phyloP scores from a whole-genome alignment of 768 basidiomycete species.

The Vishniacozyma victoriae region DNA sequence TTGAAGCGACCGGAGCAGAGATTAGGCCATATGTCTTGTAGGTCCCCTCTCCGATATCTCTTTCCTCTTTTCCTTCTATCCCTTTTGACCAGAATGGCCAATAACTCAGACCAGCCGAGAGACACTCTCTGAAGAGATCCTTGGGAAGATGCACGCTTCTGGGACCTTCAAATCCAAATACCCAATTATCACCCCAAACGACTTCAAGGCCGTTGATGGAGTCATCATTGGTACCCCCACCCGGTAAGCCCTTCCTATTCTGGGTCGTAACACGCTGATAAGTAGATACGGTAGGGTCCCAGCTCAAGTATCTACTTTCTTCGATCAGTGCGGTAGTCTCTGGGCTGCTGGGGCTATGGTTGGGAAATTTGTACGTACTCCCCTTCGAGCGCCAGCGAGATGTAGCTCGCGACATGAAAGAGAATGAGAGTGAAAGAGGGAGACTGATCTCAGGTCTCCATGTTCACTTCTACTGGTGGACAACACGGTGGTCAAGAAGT shows the following conservation, averaged over 20 bases:
- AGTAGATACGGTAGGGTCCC: slow-evolving; percentile 52
- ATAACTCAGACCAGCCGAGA: slow-evolving; percentile 51
- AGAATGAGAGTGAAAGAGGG: no score
- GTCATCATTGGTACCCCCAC: slow-evolving; percentile 60
- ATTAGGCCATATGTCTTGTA: slow-evolving; percentile 50
- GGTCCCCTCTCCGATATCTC: slow-evolving; percentile 5
- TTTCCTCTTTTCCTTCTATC: not conserved
- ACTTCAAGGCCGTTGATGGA: slow-evolving; percentile 57
- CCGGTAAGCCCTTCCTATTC: slow-evolving; percentile 7
- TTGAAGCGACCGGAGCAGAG: slow-evolving; percentile 43
- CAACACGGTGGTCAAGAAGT: slow-evolving; percentile 69
- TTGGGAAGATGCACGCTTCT: slow-evolving; percentile 62
- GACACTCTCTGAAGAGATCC: slow-evolving; percentile 65
- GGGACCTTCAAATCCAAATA: slow-evolving; percentile 57
- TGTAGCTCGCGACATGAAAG: no score
- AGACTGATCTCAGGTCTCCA: slow-evolving; percentile 52
- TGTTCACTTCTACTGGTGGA: slow-evolving; percentile 68
- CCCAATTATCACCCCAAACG: slow-evolving; percentile 58
- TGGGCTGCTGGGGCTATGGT: slow-evolving; percentile 53
- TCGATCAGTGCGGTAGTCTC: slow-evolving; percentile 63
- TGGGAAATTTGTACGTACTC: slow-evolving; percentile 54
- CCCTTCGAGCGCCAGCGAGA: not conserved
- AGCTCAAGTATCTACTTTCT: slow-evolving; percentile 43
- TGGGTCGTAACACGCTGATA: not conserved
- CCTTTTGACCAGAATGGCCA: not conserved